Conservation (phyloP, 495 filamentous ascomycete species). For the Cetradonia linearis region DNA sequence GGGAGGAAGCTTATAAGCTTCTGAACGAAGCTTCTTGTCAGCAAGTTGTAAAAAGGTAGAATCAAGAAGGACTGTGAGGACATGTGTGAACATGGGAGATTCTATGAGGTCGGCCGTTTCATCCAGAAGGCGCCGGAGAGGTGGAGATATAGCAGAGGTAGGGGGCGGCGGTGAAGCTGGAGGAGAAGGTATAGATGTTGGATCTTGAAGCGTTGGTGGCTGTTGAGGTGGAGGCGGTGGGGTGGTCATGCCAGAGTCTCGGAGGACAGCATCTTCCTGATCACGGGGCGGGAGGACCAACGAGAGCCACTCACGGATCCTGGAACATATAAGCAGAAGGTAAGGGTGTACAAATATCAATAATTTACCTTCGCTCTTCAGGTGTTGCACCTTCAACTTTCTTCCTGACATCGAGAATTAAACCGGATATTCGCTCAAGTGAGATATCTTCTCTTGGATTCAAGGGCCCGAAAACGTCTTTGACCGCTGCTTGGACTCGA, state of each 20-base stretch:
- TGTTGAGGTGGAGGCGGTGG: conserved; percentile 30
- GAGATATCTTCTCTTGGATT: conserved; percentile 83
- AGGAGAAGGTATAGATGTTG: conserved; percentile 36
- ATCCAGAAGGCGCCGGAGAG: conserved; percentile 78
- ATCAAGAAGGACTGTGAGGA: conserved; percentile 77
- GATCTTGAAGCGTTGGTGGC: conserved; percentile 27
- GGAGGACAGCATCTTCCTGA: conserved; percentile 71
- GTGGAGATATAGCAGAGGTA: conserved; percentile 28
- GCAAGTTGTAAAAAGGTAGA: conserved; percentile 73
- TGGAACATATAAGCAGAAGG: conserved; percentile 17
- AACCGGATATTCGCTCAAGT: conserved; percentile 62
- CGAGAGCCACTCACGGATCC: conserved; percentile 59
- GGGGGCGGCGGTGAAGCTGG: conserved; percentile 12
- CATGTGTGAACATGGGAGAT: conserved; percentile 75
- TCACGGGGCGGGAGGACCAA: conserved; percentile 71
- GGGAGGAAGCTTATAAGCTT: conserved; percentile 58
- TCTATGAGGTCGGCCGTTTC: conserved; percentile 95
- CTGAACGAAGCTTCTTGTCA: conserved; percentile 63
- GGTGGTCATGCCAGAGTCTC: conserved; percentile 66
- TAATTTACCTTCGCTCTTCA: conserved; percentile 49
- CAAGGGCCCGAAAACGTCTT: conserved; percentile 72
- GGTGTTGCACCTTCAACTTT: conserved; percentile 71
- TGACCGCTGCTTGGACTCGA: conserved; percentile 68
- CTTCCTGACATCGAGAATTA: conserved; percentile 67
- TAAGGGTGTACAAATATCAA: conserved; percentile 9